Evolutionary conservation across 768 basidiomycete species (phyloP).

Genomic region (Tulasnella sp.): DNA sequence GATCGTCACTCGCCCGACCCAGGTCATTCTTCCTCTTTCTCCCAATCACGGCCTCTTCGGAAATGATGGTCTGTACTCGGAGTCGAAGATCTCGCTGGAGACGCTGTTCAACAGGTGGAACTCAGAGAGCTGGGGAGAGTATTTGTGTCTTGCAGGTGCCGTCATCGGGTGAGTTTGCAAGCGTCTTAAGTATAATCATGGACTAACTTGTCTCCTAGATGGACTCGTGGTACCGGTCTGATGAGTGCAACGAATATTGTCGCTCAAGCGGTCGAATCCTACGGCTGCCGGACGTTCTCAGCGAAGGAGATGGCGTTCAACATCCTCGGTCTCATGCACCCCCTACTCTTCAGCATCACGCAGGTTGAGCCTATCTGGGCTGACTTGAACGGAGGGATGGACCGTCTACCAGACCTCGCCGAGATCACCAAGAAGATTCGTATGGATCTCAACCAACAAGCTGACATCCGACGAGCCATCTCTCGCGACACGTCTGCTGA

Average conservation of each 20-base stretch:
- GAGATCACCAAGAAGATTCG: slow-evolving; percentile 87
- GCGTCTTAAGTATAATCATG: neutral
- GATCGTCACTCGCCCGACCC: slow-evolving; percentile 95
- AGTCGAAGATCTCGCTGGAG: slow-evolving; percentile 96
- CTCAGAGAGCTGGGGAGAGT: slow-evolving; percentile 98
- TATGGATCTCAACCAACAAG: slow-evolving; percentile 65
- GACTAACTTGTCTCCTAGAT: slow-evolving; percentile 35
- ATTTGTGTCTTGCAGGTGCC: slow-evolving; percentile 93
- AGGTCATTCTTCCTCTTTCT: slow-evolving; percentile 94
- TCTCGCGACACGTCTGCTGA: slow-evolving; percentile 92
- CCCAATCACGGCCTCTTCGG: slow-evolving; percentile 98
- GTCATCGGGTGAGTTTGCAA: slow-evolving; percentile 73
- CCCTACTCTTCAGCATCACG: slow-evolving; percentile 95
- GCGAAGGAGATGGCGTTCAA: slow-evolving; percentile 99
- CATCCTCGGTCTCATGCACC: slow-evolving; percentile 98
- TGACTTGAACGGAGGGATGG: slow-evolving; percentile 97
- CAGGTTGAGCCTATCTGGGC: slow-evolving; percentile 99
- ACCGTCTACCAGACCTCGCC: slow-evolving; percentile 87
- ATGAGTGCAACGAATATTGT: slow-evolving; percentile 94
- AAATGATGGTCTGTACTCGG: slow-evolving; percentile 94
- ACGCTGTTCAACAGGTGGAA: slow-evolving; percentile 97
- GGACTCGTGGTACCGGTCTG: slow-evolving; percentile 96
- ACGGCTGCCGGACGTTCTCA: slow-evolving; percentile 95
- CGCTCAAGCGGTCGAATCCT: slow-evolving; percentile 83
- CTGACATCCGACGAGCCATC: slow-evolving; percentile 86